Base-by-base conservation (phyloP, 305 asterid genomes). In the Fraxinus angustifolia region DNA sequence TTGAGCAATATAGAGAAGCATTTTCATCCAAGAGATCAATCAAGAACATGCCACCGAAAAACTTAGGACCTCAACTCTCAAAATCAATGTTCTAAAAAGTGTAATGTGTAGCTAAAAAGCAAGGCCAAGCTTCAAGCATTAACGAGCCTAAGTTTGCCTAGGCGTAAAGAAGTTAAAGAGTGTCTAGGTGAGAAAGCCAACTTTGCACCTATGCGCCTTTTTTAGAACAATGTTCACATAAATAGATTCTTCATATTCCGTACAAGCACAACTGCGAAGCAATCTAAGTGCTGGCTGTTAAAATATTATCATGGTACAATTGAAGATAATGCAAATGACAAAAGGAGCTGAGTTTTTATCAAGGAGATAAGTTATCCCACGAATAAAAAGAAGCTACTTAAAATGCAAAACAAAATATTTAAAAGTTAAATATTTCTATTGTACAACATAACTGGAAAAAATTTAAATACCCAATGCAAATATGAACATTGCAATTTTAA, bases 251-350 rank as follows among this genome's bases (percentile, higher is more conserved):
- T 75, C 45, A 12, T 28, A 78, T 16, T 48, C 50, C 73, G 21
- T 34, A 40, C 60, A 33, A 71, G 77, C 76, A 78, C 78, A 77
- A 78, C 80, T 73, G 30, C 38, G 56, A 73, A 77, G 75, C 60
- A 77, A 76, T 56, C 36, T 73, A 76, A 82, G 82, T 17, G 81
- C 74, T 74, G 77, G 77, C 21, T 67, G 76, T 68, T 42, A 53
- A 45, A 56, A 17, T 67, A 36, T 26, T 40, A 81, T 77, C 33
- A 73, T n/a, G 23, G 31, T 77, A 75, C 40, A 28, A 80, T 16
- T 14, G 82, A 50, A 50, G 65, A n/a, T 36, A 17, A 84, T 74
- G 56, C 30, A 42, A 78, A 31, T 72, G 65, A 36, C 4, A n/a
- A 75, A 21, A 81, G 68, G 78, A 40, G 65, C 33, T 21, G 36